Percentiles rank a stretch among this genome's conserved stretches.
Evolutionary conservation across 192 early-diverging fungal species (phyloP).

Genomic region (Dissophora globulifera): DNA sequence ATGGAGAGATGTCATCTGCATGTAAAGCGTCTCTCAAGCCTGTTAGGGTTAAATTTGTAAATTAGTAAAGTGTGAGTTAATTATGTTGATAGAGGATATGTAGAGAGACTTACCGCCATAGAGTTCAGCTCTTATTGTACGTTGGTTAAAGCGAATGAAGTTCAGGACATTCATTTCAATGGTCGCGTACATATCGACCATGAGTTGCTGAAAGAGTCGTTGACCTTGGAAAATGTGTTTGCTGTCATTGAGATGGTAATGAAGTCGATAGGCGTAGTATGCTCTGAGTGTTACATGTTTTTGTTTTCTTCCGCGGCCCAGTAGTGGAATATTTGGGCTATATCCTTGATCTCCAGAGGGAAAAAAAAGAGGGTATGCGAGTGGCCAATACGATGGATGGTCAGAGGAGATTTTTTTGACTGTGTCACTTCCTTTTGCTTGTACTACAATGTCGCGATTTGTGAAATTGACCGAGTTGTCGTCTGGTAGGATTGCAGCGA

Average conservation of each 20-base stretch:
- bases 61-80: not conserved
- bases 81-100: too few species aligned
- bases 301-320: not conserved
- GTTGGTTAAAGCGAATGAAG: not conserved
- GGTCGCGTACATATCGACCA: not conserved
- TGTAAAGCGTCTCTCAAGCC: not conserved
- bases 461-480: not conserved
- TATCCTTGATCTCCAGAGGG: not conserved
- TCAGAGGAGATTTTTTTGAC: not conserved
- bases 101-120: not conserved
- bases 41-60: not conserved
- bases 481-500: not conserved
- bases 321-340: not conserved
- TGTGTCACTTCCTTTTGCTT: not conserved
- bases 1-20: not conserved
- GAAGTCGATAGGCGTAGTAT: not conserved
- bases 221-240: not conserved
- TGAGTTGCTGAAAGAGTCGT: not conserved
- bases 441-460: not conserved
- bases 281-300: not conserved
- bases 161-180: not conserved
- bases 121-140: not conserved
- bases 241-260: not conserved
- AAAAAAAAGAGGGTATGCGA: not conserved
- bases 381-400: not conserved